Base-by-base conservation (phyloP, 2,329 filamentous ascomycete genomes). In the Alternaria burnsii region DNA sequence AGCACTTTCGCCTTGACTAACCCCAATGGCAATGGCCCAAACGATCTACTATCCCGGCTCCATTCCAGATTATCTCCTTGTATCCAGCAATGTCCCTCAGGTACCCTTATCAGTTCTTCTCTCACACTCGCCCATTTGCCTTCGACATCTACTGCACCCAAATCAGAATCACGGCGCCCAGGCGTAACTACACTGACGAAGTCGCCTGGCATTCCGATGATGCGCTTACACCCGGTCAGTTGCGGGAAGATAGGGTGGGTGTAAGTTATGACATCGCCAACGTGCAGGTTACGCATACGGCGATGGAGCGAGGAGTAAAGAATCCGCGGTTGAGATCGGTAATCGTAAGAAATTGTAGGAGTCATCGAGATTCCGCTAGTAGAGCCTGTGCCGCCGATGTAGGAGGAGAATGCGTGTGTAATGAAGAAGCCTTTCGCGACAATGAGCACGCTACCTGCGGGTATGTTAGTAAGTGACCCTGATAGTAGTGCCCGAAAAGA, bases 31-130 rank as follows among this genome's bases (percentile, higher is more conserved):
- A 99, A 77, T 0, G 95, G 93, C 0, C 95, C 95, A 80, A 91
- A 97, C 41, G 89, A 83, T 63, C 95, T 88, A 43, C 93, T 97
- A 81, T 99, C 95, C 66, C 92, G 84, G 24, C 93, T 97, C 71
- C 87, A 90, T 3, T 88, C 84, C 62, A 97, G 75, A 78, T 98
- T 98, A 78, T 99, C 95, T 3, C 95, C 95, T 3, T 89, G 87
- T 7, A 97, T 82, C 88, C 93, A 98, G 72, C 93, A 96, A 82
- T 99, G 95, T 1, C 95, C 95, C 73, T 91, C 84, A 0, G 95
- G 95, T 16, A 99, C 91, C 83, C 91, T 88, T 18, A 93, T 84
- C 86, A 92, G 89, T 51, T 70, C 68, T 42, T 78, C 75, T 40
- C 60, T 72, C 9, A 76, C 61, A 28, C 56, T 67, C 20, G 69